Evolutionary conservation across 2,329 filamentous ascomycete species (phyloP), one percentile per base, ranked within the genome.

Genomic region (Arthrobotrys conoides): DNA sequence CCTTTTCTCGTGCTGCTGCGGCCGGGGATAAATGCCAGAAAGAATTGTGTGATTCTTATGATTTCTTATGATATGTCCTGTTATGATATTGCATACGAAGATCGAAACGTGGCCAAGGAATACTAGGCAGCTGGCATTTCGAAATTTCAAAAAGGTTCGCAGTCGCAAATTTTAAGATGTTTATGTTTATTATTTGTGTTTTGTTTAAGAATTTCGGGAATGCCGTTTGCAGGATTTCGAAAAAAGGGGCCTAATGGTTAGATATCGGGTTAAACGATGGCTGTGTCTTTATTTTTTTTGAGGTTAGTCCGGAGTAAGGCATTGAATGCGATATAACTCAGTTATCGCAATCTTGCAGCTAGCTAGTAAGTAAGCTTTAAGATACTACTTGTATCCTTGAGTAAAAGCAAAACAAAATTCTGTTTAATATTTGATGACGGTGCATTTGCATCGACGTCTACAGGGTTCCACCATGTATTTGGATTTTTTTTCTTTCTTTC

Each of bases 311-410:
- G 51, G 46, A 69, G 64, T 76, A 59, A 65, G 71, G 55, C 36
- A 76, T 67, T 46, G 38, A 70, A 76, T 65, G 66, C 72, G 72
- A 76, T 71, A 22, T 51, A 68, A 49, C 53, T 57, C n/a, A n/a
- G 6, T 14, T 61, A 44, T 41, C 57, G 12, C 14, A 61, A 61
- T 18, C 61, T 33, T 51, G 44, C 27, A 65, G 51, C 51, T 46
- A 65, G 51, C 51, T 46, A 46, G 14, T 46, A n/a, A 46, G 41
- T 46, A 9, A 14, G 36, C 36, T 30, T 30, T 30, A 41, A 41
- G 38, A 41, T 41, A 36, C 9, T 12, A 9, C 33, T 36, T 36
- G 9, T 8, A 41, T 4, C 12, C 9, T 38, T 9, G 38, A 5
- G 22, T 22, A 22, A 48, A 48, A 22, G n/a, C 18, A 8, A 48